Percentiles rank a stretch among this genome's conserved stretches.
Conservation (phyloP, 2,329 filamentous ascomycete genomes). For the Chalaropsis thielavioides region DNA sequence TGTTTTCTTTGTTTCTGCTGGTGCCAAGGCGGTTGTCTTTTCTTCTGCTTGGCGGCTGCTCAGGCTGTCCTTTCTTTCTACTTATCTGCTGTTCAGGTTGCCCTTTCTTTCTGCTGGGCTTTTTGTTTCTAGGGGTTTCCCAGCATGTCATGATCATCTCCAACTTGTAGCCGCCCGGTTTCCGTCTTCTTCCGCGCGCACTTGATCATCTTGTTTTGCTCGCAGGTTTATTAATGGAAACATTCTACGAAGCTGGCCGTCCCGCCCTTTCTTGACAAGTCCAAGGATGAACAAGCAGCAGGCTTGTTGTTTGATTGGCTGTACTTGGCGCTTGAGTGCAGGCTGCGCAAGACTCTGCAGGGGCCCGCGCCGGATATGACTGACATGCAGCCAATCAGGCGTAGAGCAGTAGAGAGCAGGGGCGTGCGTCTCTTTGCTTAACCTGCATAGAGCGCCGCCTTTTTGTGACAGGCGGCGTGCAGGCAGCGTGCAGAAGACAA, state of each 20-base stretch:
- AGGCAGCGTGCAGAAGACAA: neutral
- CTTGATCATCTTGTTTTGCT: neutral
- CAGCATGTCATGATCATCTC: too few relatives aligned
- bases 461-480: too few relatives aligned
- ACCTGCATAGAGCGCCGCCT: too few relatives aligned
- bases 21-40: neutral
- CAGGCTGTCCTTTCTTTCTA: neutral
- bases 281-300: neutral
- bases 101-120: too few relatives aligned
- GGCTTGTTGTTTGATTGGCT: neutral
- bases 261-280: neutral
- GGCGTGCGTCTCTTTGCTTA: too few relatives aligned
- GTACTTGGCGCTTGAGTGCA: neutral
- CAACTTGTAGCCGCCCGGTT: neutral
- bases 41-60: neutral
- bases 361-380: neutral
- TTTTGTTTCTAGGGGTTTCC: too few relatives aligned
- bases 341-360: neutral
- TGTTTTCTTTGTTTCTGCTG: neutral
- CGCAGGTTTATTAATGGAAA: neutral
- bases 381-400: neutral
- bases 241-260: neutral
- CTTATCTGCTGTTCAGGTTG: too few relatives aligned
- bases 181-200: too few relatives aligned
- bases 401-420: neutral